Conservation (phyloP, 1,139 yeast species). For the Pichia sp. region DNA sequence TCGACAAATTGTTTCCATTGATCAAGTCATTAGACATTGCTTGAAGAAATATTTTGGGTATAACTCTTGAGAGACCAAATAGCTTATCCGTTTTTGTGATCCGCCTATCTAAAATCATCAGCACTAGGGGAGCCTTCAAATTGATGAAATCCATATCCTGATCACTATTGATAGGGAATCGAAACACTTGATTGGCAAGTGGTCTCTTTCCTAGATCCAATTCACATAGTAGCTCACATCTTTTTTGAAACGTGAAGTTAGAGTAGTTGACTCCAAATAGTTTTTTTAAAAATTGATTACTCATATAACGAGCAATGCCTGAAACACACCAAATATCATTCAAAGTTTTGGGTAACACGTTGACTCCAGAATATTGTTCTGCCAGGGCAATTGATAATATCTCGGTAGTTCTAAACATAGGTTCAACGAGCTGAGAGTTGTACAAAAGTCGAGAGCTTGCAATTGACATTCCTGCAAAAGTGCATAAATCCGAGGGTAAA, state of each 20-base stretch:
- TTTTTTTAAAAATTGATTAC: slow-evolving; percentile 60
- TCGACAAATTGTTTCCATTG: slow-evolving; percentile 70
- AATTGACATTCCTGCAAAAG: slow-evolving; percentile 76
- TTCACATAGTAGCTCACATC: slow-evolving; percentile 62
- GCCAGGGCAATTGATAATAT: slow-evolving; percentile 67
- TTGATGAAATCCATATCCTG: slow-evolving; percentile 53
- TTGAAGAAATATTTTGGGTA: slow-evolving; percentile 86
- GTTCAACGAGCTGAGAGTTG: slow-evolving; percentile 74
- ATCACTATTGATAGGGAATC: slow-evolving; percentile 60
- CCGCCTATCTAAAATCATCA: slow-evolving; percentile 79
- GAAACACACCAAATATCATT: slow-evolving; percentile 90
- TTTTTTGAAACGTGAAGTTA: slow-evolving; percentile 61
- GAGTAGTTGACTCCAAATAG: slow-evolving; percentile 84
- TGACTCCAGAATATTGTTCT: slow-evolving; percentile 91
- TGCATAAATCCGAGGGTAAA: slow-evolving; percentile 46
- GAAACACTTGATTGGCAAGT: slow-evolving; percentile 59
- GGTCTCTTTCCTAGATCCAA: slow-evolving; percentile 83
- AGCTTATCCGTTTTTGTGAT: slow-evolving; percentile 96
- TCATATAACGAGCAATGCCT: slow-evolving; percentile 84
- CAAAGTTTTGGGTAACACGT: slow-evolving; percentile 75
- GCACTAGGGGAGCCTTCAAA: slow-evolving; percentile 80
- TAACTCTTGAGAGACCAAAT: slow-evolving; percentile 84
- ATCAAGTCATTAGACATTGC: slow-evolving; percentile 93
- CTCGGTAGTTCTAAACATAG: slow-evolving; percentile 69
- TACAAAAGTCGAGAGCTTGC: slow-evolving; percentile 65